Base-by-base conservation (phyloP, 2,329 filamentous ascomycete species). In the Camillea tinctor region DNA sequence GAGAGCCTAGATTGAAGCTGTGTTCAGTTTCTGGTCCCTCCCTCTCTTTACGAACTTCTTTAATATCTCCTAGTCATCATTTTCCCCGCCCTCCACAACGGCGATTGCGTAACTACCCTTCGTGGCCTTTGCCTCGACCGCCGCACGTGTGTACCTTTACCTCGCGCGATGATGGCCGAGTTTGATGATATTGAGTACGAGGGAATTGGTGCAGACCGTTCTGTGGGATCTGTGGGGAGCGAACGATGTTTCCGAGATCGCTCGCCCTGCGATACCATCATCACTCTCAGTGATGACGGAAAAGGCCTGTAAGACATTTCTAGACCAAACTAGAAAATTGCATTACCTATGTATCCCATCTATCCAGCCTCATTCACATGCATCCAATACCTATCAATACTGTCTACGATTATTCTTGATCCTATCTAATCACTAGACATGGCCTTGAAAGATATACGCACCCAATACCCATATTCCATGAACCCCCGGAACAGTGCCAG, bases 191-290 rank as follows among this genome's bases (percentile, higher is more conserved):
- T 68, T 20, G 65, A 70, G 22, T 69, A 64, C 19, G 63, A 56
- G 53, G 67, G 68, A 9, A 62, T 68, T 56, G 67, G 67, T n/a
- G 67, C 57, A 20, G 66, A 62, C 9, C 54, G 64, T 8, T 24
- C 56, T 23, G 60, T 66, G 24, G 11, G 11, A 44, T 21, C 20
- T 20, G 50, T 65, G 48, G 54, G 57, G 57, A 66, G 64, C 48
- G 65, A 66, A 20, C 64, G 60, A 6, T 67, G 60, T 21, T 56
- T 58, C 56, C 60, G 58, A 15, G 62, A 65, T 13, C 57, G 61
- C 54, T 68, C 66, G 22, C 60, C 63, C 15, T 50, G 61, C 48
- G 63, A 59, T 48, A 65, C 62, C 1, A 26, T 59, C 6, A 57
- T 71, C 23, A 67, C 58, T 20, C 52, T 68, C 21, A 60, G 54